Evolutionary conservation across 2,329 filamentous ascomycete species (phyloP), one percentile per base, ranked within the genome.

Genomic region (Pyrenochaeta sp.): DNA sequence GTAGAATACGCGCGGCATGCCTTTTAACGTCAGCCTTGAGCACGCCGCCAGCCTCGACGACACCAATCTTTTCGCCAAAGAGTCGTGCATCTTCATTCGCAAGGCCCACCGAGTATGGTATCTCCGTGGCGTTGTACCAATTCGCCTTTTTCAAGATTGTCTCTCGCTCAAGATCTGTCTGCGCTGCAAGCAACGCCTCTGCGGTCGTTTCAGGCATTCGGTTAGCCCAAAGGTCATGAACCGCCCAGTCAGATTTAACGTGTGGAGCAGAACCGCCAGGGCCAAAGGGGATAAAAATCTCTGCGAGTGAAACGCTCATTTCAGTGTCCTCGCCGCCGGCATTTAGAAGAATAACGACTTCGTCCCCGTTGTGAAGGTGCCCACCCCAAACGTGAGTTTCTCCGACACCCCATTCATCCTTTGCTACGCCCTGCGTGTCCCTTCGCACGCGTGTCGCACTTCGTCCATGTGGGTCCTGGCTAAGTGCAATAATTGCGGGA

Each of bases 331-430:
- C 53, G 7, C 57, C 63, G 15, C 57, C 63, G 7, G 60, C 60
- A 5, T 68, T 68, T 18, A 66, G 27, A 0, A 68, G 37, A n/a
- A 66, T 66, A 7, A 68, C 61, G 17, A 39, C 63, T 27, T 64
- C 46, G 21, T 68, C 65, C 5, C 63, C 61, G 20, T 68, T 67
- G 11, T 58, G 56, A 0, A 68, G 46, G 10, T 65, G 52, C 2
- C 65, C 63, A 7, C 54, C 56, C 65, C 65, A 68, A 17, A 68
- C 62, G 33, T 66, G 64, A 4, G 62, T 68, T 46, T 68, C 65
- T 11, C 65, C 65, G 15, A 64, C 51, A 2, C 65, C 65, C 45
- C 61, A 67, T 27, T 63, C 55, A 20, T 68, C 64, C 32, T 66
- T 61, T 14, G 60, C 54, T 3, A 63, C 9, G 23, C 23, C 58